Evolutionary conservation across 2,329 filamentous ascomycete species (phyloP).

Genomic region (Corynespora cassiicola): DNA sequence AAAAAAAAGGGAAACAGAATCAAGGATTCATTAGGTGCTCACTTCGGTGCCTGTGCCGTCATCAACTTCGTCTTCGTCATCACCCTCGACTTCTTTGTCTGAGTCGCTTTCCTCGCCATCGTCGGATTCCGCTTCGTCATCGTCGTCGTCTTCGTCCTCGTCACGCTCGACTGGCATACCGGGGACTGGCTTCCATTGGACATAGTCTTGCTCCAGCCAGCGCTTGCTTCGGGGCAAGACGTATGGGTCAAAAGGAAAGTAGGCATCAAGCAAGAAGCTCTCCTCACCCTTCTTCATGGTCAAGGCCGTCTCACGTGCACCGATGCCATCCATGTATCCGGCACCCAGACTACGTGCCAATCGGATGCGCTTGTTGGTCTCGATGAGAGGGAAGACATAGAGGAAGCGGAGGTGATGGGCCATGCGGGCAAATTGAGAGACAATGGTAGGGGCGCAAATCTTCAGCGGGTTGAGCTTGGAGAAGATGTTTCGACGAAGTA

Average conservation of each 20-base stretch:
- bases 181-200: slow-evolving; percentile 45
- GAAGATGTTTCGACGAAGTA: slow-evolving; percentile 79
- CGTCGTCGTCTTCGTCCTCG: slow-evolving; percentile 52
- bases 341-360: slow-evolving; percentile 73
- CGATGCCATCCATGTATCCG: slow-evolving; percentile 50
- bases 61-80: slow-evolving; percentile 16
- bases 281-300: slow-evolving; percentile 70
- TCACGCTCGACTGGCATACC: slow-evolving; percentile 51
- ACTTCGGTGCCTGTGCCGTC: slow-evolving; percentile 8
- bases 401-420: slow-evolving; percentile 85
- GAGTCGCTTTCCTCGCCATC: slow-evolving; percentile 29
- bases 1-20: slow-evolving; percentile 3
- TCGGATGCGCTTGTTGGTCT: slow-evolving; percentile 89
- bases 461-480: slow-evolving; percentile 93
- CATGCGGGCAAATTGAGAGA: slow-evolving; percentile 88
- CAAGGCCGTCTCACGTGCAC: slow-evolving; percentile 62
- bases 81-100: slow-evolving; percentile 19
- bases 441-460: slow-evolving; percentile 89
- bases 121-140: slow-evolving; percentile 34
- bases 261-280: slow-evolving; percentile 86
- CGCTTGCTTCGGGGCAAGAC: slow-evolving; percentile 83
- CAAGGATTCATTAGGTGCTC: slow-evolving; percentile 8
- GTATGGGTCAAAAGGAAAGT: slow-evolving; percentile 98
- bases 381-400: slow-evolving; percentile 87
- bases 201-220: slow-evolving; percentile 74